Base-by-base conservation (phyloP, 352 stramenopile genomes). In the Detonula confervacea region DNA sequence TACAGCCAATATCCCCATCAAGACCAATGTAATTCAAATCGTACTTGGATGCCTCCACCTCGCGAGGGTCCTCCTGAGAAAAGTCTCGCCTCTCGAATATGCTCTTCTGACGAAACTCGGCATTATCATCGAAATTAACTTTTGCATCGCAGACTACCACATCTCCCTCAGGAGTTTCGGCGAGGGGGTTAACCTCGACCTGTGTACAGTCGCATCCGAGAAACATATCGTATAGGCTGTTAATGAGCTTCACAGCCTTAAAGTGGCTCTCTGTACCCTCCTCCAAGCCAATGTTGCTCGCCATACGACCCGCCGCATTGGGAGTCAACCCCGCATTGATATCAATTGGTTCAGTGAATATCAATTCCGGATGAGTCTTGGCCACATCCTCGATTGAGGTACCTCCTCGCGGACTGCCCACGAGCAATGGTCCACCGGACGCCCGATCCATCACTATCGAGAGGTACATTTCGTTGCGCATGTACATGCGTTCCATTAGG, bases 1-100 rank as follows among this genome's bases (percentile, higher is more conserved):
- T 98, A 91, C 97, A 99, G 63, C 97, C 97, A 80, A 99, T 99
- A 86, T 97, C 98, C 65, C 97, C 97, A 81, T 98, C 96, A n/a
- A 99, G 91, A 54, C 97, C 97, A 83, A 99, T 99, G 91, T 99
- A 99, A 90, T 99, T 99, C 27, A 99, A 92, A 92, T 98, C 96
- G 81, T 97, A 96, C 73, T 97, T 96, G 47, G 89, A 92, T 3
- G 90, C 90, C 16, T 88, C 87, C 12, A 96, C 94, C 87, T 99
- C 97, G 81, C 97, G 95, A 14, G 94, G 81, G 92, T 99, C 97
- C 89, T 99, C 97, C 75, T 96, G 93, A 29, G 87, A 86, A 63
- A 73, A 86, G 72, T 96, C 92, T 29, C 92, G 73, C 44, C 83
- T 80, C 24, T 78, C 77, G 85, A 95, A 95, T 25, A 94, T 91